Percentiles rank a stretch among this genome's conserved stretches.
Conservation (phyloP, 805 yeast genomes). For the Teunomyces aglyptinius region DNA sequence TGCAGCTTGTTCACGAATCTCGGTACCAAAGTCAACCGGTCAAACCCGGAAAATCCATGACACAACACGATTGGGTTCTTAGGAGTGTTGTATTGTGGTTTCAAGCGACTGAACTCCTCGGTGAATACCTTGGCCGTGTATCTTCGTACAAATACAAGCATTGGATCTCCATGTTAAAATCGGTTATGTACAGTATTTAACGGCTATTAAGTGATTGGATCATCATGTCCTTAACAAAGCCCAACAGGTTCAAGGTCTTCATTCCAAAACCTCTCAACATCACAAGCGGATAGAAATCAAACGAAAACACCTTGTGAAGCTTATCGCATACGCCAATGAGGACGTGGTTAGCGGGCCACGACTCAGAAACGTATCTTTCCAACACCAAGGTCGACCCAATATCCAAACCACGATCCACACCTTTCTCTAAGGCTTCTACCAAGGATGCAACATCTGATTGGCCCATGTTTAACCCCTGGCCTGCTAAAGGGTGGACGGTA, state of each 20-base stretch:
- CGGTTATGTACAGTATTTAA: conserved; percentile 8
- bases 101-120: conserved; percentile 27
- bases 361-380: conserved; percentile 83
- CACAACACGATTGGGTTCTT: conserved; percentile 75
- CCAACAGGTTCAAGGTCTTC: conserved; percentile 60
- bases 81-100: conserved; percentile 53
- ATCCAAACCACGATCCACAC: conserved; percentile 77
- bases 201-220: conserved; percentile 44
- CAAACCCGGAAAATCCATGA: conserved; percentile 87
- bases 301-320: conserved; percentile 80
- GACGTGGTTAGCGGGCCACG: conserved; percentile 77
- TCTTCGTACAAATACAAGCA: background rate
- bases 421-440: conserved; percentile 65
- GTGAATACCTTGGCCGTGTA: conserved; percentile 15
- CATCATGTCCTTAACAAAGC: conserved; percentile 67
- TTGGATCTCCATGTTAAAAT: background rate
- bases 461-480: conserved; percentile 98
- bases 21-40: conserved; percentile 34
- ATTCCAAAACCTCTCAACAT: conserved; percentile 74
- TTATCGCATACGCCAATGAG: conserved; percentile 89
- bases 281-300: conserved; percentile 72
- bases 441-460: conserved; percentile 84
- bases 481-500: conserved; percentile 95
- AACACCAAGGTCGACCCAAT: conserved; percentile 78
- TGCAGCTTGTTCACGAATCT: conserved; percentile 9